Evolutionary conservation across 257 asterid genomes (phyloP), one percentile per base, ranked within the genome.

Genomic region (Orobanche coerulescens): DNA sequence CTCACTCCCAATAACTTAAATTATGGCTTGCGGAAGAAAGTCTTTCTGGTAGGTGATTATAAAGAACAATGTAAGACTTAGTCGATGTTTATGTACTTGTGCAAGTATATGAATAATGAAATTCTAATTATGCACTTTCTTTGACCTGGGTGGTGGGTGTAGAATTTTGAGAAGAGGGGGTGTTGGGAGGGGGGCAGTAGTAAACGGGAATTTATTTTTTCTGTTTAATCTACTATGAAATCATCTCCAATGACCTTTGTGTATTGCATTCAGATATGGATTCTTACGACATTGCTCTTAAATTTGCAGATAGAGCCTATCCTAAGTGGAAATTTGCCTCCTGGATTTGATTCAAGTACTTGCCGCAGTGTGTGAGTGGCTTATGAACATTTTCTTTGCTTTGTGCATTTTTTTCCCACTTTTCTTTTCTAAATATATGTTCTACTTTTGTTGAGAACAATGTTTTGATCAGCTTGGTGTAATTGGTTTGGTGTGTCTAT

Each of bases 301-400:
- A 51, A 36, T 76, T 55, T 78, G 87, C 95, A 88, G 96, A 83
- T 88, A 65, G 93, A 85, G 75, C 90, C 95, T 69, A 83, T 85
- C 77, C 73, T 80, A 78, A 85, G 93, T 75, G 96, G 95, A 65
- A 88, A 88, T 75, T 76, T 88, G 76, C 96, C 95, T 25, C 90
- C 95, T 65, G 93, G 96, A 30, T 89, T 89, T 51, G 95, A 89
- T 80, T 72, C 95, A 58, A 84, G 78, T 75, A 73, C 87, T 70
- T 89, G 97, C 83, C 90, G 97, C 84, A 84, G 95, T 61, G 97
- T 89, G 97, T 86, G 81, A 84, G 95, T 86, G 56, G 62, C 72
- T 49, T 49, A 11, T 68, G 33, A 49, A 23, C 56, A 57, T 57
- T 44, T 20, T 39, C 22, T 50, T 55, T 61, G 18, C 56, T 52